Evolutionary conservation across 2,329 filamentous ascomycete species (phyloP), one percentile per base, ranked within the genome.

Genomic region (Apiospora malaysiana): DNA sequence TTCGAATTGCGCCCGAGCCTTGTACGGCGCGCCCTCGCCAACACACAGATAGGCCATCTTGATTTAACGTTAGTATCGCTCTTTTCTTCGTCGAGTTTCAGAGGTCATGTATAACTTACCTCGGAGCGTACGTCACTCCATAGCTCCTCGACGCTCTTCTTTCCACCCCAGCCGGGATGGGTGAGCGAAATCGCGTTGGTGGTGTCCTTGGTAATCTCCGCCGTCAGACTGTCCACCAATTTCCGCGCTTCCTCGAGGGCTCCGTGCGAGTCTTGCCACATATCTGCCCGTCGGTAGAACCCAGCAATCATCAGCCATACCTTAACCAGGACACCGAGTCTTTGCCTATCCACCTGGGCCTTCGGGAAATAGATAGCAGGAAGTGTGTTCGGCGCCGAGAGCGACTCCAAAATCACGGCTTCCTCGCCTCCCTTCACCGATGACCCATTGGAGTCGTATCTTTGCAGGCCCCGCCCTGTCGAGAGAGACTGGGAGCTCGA

Each of bases 291-390:
- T 40, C 94, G 90, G 79, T 98, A 99, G 74, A 98, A 91, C 0
- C 92, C 92, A 2, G 94, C 92, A 72, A 98, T 94, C 78, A 96
- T 92, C 10, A 98, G 85, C 96, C 96, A 99, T 43, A 98, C 91
- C 74, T 92, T 92, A 25, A 94, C 85, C 21, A 99, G 79, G 14
- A 90, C 83, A 8, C 83, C 82, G 43, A 81, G 83, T 63, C 87
- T 84, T 69, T 86, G 85, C 42, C 83, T 82, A 74, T 82, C 84
- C 73, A 86, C 83, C 74, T 87, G 86, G 12, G 86, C 86, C 74
- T 86, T 86, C 9, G 88, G 81, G 70, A 90, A 89, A 46, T 88
- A 84, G 23, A 90, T 81, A 21, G 84, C 75, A 0, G 88, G 88
- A 59, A 90, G 78, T 8, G 87, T 78, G 66, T 83, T 83, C 7